phyloP scores from a whole-genome alignment of 2,329 filamentous ascomycete species.

The Venturia carpophila region DNA sequence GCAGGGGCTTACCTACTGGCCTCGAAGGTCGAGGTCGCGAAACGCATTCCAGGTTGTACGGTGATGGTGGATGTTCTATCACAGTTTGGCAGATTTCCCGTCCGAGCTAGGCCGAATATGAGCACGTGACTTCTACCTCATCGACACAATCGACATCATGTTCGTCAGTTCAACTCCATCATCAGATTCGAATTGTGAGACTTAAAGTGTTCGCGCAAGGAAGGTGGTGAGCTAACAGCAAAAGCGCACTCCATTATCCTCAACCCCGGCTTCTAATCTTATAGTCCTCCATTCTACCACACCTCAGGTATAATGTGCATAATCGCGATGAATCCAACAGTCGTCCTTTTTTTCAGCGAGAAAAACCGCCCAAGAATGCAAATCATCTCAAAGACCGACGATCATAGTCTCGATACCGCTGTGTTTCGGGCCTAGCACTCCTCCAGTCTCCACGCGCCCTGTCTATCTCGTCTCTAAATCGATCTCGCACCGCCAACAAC shows the following conservation, averaged over 20 bases:
- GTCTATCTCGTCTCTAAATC: constrained; percentile 17
- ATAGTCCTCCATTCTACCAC: not conserved
- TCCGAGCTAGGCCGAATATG: not conserved
- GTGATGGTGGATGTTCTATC: not conserved
- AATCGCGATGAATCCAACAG: not conserved
- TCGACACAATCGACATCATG: no score
- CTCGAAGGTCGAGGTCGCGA: not conserved
- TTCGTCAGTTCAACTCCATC: not conserved
- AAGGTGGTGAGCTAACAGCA: not conserved
- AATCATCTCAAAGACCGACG: constrained; percentile 4
- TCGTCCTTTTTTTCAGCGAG: not conserved
- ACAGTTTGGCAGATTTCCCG: not conserved
- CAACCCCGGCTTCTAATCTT: not conserved
- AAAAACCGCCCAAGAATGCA: not conserved
- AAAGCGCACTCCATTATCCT: not conserved
- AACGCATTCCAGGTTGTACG: constrained; percentile 9
- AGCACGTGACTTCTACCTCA: not conserved
- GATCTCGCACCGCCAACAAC: constrained; percentile 10
- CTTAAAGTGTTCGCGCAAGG: not conserved
- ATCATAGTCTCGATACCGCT: constrained; percentile 15
- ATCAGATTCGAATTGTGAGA: not conserved
- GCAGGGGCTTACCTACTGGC: constrained; percentile 4
- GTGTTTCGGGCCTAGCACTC: not conserved
- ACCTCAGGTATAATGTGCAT: not conserved
- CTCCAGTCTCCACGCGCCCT: not conserved